Percentiles rank a stretch among this genome's conserved stretches.
These are phyloP conservation scores for Exophiala calicioides DNA, from an alignment of 2,329 filamentous ascomycete genomes.

Conservation along the genomic window DNA sequence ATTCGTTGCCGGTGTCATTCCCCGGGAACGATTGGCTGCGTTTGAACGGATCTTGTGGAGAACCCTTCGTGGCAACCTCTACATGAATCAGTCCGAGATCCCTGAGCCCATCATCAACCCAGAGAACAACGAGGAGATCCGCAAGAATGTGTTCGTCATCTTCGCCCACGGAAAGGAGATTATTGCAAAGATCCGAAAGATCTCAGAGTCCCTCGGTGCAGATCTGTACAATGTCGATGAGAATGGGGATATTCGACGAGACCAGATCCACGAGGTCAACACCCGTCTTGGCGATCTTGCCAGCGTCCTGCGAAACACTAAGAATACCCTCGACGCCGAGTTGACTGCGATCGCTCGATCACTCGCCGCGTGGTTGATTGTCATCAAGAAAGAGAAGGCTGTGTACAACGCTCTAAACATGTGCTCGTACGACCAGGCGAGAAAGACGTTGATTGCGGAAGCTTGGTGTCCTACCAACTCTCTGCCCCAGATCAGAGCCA, in stretches of 20 bases:
- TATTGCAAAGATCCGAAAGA: constrained; percentile 97
- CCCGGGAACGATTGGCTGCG: constrained; percentile 85
- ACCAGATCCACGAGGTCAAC: constrained; percentile 98
- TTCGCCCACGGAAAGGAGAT: constrained; percentile 99
- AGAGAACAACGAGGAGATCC: constrained; percentile 83
- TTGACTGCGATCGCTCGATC: constrained; percentile 90
- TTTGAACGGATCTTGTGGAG: constrained; percentile 98
- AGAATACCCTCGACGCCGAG: constrained; percentile 89
- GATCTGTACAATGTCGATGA: constrained; percentile 97
- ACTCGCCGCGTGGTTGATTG: constrained; percentile 93
- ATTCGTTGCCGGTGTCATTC: constrained; percentile 94
- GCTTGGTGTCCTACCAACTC: constrained; percentile 96
- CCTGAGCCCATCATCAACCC: constrained; percentile 90
- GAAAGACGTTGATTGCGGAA: constrained; percentile 95
- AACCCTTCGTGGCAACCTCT: constrained; percentile 93
- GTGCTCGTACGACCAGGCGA: constrained; percentile 93
- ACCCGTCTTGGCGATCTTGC: constrained; percentile 85
- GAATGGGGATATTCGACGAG: constrained; percentile 89
- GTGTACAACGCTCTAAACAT: constrained; percentile 94
- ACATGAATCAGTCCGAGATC: constrained; percentile 99
- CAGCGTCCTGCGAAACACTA: constrained; percentile 92
- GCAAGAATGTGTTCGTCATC: constrained; percentile 99
- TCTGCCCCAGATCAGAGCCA: constrained; percentile 83
- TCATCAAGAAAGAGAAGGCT: constrained; percentile 97
- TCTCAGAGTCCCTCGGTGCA: constrained; percentile 94